Evolutionary conservation across 2,329 filamentous ascomycete species (phyloP), one percentile per base, ranked within the genome.

Genomic region (Xylariales sp.): DNA sequence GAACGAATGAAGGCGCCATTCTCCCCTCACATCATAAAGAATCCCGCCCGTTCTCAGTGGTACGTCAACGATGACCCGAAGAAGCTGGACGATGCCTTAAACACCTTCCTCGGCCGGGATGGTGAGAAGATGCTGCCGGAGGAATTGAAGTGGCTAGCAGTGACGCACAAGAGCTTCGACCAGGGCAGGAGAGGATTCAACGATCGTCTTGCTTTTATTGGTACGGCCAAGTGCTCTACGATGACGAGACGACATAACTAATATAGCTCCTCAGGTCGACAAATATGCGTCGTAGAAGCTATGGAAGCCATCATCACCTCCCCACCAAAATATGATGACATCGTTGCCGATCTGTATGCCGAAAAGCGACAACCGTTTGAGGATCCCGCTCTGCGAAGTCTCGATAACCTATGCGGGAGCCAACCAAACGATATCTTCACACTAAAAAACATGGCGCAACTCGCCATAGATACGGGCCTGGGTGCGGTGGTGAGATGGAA

Each of bases 111-210:
- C 63, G 95, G 94, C 5, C 84, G 84, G 54, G 89, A 87, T 53
- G 93, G 92, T 65, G 88, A 92, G 73, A 87, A 86, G 74, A 79
- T 96, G 78, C 84, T 99, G 65, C 90, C 91, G 1, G 94, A 97
- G 16, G 95, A 99, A 82, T 85, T 96, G 69, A 98, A 97, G 83
- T 99, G 96, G 96, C 84, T 98, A 76, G 94, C 94, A 36, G 89
- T 99, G 64, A 99, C 96, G 72, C 96, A 98, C 81, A 98, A 98
- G 87, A 97, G 94, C 81, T 98, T 97, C 77, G 95, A 99, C 78
- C 94, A 98, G 78, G 96, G 94, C 60, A 86, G 93, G 76, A 90
- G 94, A 84, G 95, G 95, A 0, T 97, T 95, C 83, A 99, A 99
- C 79, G 95, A 97, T 76, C 89, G 93, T 70, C 83, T 99, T 80